Percentiles rank a stretch among this genome's conserved stretches.
Conservation (phyloP, 139 green algal species). For the Chlamydomonas schloesseri region DNA sequence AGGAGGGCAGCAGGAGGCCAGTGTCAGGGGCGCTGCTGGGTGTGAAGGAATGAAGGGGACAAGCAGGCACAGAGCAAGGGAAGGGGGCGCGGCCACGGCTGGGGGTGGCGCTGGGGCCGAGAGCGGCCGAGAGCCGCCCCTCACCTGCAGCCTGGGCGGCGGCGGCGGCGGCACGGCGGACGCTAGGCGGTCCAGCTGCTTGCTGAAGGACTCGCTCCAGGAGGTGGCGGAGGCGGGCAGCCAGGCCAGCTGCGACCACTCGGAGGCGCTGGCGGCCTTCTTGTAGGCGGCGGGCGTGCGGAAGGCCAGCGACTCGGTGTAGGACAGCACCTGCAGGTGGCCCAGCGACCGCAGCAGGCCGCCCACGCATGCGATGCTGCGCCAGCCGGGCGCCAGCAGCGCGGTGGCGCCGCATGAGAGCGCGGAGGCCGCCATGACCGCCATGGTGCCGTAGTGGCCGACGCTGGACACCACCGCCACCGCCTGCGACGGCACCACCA, state of each 20-base stretch:
- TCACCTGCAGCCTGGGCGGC: background rate
- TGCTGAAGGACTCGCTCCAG: background rate
- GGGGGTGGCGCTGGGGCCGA: too few relatives aligned
- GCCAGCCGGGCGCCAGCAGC: slow-evolving; percentile 24
- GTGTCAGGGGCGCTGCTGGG: too few relatives aligned
- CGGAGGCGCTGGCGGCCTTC: background rate
- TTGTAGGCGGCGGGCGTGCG: background rate
- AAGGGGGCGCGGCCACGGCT: too few relatives aligned
- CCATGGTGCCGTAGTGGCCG: background rate
- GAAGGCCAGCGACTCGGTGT: background rate
- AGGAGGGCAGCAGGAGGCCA: too few relatives aligned
- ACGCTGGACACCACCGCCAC: background rate
- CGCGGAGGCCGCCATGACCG: background rate
- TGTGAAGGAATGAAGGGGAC: too few relatives aligned
- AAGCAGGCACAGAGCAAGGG: too few relatives aligned
- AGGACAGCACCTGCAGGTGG: slow-evolving; percentile 31
- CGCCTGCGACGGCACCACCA: background rate
- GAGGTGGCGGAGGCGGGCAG: background rate
- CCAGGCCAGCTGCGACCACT: background rate
- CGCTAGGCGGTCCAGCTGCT: too few relatives aligned
- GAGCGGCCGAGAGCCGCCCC: background rate
- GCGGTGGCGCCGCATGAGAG: background rate
- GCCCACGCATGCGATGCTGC: slow-evolving; percentile 3
- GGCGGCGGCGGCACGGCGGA: background rate
- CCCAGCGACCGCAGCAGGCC: slow-evolving; percentile 32